Percentiles rank a stretch among this genome's conserved stretches.
Conservation (phyloP, 768 basidiomycete species). For the Psilocybe cubensis region DNA sequence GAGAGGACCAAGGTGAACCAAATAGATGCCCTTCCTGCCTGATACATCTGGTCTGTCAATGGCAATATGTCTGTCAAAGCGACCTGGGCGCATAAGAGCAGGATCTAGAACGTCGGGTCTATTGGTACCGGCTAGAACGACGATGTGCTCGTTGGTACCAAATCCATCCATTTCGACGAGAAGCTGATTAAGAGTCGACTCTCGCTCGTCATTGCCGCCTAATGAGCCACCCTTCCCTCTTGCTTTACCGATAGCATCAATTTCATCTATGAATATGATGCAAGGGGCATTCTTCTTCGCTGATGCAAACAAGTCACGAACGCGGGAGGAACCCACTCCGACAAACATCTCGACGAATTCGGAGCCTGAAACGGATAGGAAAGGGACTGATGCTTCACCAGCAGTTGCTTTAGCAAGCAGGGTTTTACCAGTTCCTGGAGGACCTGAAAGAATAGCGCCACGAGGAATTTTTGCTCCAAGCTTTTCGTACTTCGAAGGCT, state of each 20-base stretch:
- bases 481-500: constrained; percentile 92
- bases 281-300: constrained; percentile 98
- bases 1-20: constrained; percentile 88
- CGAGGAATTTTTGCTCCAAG: constrained; percentile 98
- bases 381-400: constrained; percentile 96
- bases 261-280: constrained; percentile 99
- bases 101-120: constrained; percentile 94
- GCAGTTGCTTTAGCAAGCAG: constrained; percentile 98
- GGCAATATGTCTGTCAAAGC: constrained; percentile 95
- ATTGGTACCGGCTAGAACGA: constrained; percentile 96
- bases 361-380: constrained; percentile 97
- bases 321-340: constrained; percentile 96
- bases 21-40: constrained; percentile 92
- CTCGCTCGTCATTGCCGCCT: constrained; percentile 94
- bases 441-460: constrained; percentile 92
- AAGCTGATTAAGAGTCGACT: constrained; percentile 96
- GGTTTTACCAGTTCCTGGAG: constrained; percentile 98
- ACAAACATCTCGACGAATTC: constrained; percentile 99
- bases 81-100: constrained; percentile 95
- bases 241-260: constrained; percentile 97
- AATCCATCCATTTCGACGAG: constrained; percentile 99
- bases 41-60: constrained; percentile 95
- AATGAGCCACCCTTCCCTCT: constrained; percentile 78
- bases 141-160: constrained; percentile 95
- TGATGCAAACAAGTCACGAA: constrained; percentile 95